Conservation (phyloP, 257 asterid species). For the Coffea eugenioides region DNA sequence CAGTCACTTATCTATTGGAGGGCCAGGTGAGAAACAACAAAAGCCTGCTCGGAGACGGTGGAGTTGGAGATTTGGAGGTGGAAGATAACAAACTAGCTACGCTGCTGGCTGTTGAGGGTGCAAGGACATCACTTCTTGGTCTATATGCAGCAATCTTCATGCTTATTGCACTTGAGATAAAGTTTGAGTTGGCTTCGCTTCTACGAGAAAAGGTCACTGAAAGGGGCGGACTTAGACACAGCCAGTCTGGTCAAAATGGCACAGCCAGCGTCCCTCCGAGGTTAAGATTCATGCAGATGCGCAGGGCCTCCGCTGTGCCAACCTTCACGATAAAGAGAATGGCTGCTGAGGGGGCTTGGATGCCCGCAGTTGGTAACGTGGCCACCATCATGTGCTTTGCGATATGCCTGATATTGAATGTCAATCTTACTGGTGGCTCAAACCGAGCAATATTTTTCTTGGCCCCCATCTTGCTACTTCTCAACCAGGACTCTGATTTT, state of each 20-base stretch:
- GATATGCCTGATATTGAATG: slow-evolving; percentile 82
- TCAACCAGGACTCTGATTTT: slow-evolving; percentile 93
- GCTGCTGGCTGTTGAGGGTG: slow-evolving; percentile 89
- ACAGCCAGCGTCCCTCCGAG: slow-evolving; percentile 73
- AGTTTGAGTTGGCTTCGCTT: slow-evolving; percentile 91
- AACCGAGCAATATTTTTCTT: slow-evolving; percentile 90
- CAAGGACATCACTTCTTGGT: slow-evolving; percentile 94
- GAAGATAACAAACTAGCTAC: slow-evolving; percentile 83
- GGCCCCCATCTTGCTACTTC: slow-evolving; percentile 85
- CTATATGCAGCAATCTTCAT: slow-evolving; percentile 88
- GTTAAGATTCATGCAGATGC: slow-evolving; percentile 92
- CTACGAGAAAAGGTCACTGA: slow-evolving; percentile 67
- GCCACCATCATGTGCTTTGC: slow-evolving; percentile 92
- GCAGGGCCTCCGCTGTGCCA: slow-evolving; percentile 71
- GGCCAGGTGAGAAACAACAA: slow-evolving; percentile 84
- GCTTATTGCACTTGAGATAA: slow-evolving; percentile 96
- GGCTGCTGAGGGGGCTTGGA: slow-evolving; percentile 98
- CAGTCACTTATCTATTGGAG: slow-evolving; percentile 90
- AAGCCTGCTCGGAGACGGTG: slow-evolving; percentile 51
- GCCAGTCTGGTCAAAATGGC: slow-evolving; percentile 69
- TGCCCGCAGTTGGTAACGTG: slow-evolving; percentile 99
- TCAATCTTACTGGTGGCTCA: slow-evolving; percentile 86
- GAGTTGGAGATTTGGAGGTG: slow-evolving; percentile 48
- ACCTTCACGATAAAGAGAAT: slow-evolving; percentile 71
- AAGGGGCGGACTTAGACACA: slow-evolving; percentile 67